These are phyloP conservation scores for Cercophora sp. DNA, from an alignment of 495 filamentous ascomycete species.

Conservation along the genomic window DNA sequence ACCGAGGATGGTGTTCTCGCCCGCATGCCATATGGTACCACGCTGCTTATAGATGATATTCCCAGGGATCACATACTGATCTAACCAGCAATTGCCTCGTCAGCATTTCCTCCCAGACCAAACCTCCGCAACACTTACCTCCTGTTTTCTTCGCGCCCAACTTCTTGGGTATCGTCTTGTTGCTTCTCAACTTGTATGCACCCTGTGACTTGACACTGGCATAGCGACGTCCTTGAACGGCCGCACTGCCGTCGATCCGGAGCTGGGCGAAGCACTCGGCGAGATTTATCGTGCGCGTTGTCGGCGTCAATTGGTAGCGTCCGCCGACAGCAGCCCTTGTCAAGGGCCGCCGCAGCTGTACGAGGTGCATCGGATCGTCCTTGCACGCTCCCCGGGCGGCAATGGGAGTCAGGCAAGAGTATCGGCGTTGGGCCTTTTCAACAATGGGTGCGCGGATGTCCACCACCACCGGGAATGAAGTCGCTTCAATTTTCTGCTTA, in stretches of 20 bases:
- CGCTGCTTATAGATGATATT: constrained; percentile 98
- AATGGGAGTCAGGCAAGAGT: constrained; percentile 7
- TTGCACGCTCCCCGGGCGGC: constrained; percentile 16
- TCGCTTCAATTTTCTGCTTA: constrained; percentile 41
- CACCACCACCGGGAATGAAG: too few relatives aligned
- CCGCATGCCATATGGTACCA: constrained; percentile 88
- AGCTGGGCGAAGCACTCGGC: constrained; percentile 25
- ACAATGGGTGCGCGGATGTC: too few relatives aligned
- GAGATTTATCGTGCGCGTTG: constrained; percentile 18
- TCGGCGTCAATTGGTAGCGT: constrained; percentile 23
- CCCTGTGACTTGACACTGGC: constrained; percentile 86
- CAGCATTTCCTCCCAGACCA: not conserved
- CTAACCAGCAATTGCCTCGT: constrained; percentile 31
- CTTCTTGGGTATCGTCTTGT: constrained; percentile 87
- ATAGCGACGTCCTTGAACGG: constrained; percentile 54
- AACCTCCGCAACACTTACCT: constrained; percentile 45
- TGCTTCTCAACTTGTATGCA: constrained; percentile 73
- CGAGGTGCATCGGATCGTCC: constrained; percentile 42
- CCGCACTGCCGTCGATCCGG: constrained; percentile 25
- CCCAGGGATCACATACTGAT: constrained; percentile 86
- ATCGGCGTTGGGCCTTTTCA: constrained; percentile 3
- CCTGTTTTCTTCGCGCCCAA: constrained; percentile 89
- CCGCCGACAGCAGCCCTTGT: constrained; percentile 42
- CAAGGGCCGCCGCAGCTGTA: constrained; percentile 51
- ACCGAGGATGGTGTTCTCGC: constrained; percentile 89